phyloP scores from a whole-genome alignment of 2,329 filamentous ascomycete species.

The Pseudogymnoascus destructans region DNA sequence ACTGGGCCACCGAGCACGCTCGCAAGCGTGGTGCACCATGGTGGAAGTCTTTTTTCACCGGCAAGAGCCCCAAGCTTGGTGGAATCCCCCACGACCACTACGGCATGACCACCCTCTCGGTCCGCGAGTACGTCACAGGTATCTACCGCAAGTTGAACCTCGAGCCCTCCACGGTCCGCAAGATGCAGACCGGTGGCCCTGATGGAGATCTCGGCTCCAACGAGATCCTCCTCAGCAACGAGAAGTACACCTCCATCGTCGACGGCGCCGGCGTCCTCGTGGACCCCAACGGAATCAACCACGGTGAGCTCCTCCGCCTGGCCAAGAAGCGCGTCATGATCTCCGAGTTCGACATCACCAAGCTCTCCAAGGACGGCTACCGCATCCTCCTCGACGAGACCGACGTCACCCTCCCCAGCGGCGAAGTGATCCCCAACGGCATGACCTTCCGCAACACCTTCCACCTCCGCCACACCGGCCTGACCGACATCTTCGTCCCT shows the following conservation, averaged over 20 bases:
- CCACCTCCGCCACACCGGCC: constrained; percentile 66
- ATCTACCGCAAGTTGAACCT: constrained; percentile 95
- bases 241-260: constrained; percentile 92
- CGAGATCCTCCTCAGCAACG: constrained; percentile 89
- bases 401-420: constrained; percentile 75
- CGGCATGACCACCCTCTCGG: constrained; percentile 94
- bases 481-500: constrained; percentile 84
- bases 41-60: constrained; percentile 99
- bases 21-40: constrained; percentile 76
- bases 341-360: constrained; percentile 67
- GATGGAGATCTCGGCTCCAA: constrained; percentile 96
- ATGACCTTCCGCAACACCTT: constrained; percentile 96
- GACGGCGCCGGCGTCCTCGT: constrained; percentile 91
- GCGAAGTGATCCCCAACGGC: constrained; percentile 80
- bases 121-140: constrained; percentile 88
- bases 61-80: constrained; percentile 89
- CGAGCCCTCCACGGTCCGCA: constrained; percentile 70
- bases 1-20: constrained; percentile 98
- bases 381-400: constrained; percentile 84
- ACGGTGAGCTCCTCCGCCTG: constrained; percentile 67
- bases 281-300: constrained; percentile 81
- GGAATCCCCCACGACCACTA: constrained; percentile 94
- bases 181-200: constrained; percentile 95
- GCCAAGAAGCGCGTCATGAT: constrained; percentile 87
- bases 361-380: constrained; percentile 80